Conservation (phyloP, 495 filamentous ascomycete genomes). For the Penicillium cataractarum region DNA sequence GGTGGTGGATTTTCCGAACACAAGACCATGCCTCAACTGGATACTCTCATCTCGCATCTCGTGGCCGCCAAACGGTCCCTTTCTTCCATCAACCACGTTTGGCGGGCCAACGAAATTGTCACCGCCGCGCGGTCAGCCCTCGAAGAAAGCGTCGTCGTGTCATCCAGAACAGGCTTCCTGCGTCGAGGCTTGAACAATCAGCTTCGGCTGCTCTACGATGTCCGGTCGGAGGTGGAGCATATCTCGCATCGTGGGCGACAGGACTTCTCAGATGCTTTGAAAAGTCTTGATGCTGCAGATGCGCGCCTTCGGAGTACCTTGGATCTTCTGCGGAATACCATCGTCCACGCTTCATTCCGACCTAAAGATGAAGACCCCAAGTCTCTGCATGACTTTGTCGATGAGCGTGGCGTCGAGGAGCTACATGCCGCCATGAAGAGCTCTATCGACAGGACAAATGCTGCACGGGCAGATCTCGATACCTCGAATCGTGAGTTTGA, state of each 20-base stretch:
- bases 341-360: conserved; percentile 74
- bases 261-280: conserved; percentile 67
- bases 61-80: conserved; percentile 89
- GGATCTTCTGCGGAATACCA: conserved; percentile 66
- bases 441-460: conserved; percentile 62
- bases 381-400: conserved; percentile 86
- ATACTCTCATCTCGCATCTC: conserved; percentile 78
- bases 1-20: background rate
- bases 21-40: conserved; percentile 45
- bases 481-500: conserved; percentile 51
- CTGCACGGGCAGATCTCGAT: conserved; percentile 58
- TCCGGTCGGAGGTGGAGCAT: conserved; percentile 64
- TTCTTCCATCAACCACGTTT: conserved; percentile 80
- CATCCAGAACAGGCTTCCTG: conserved; percentile 77
- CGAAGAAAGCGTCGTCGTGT: conserved; percentile 78
- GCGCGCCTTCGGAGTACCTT: conserved; percentile 71
- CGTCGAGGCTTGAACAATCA: conserved; percentile 74
- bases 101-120: conserved; percentile 86
- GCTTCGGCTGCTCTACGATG: conserved; percentile 64
- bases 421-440: conserved; percentile 67
- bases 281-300: conserved; percentile 74
- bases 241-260: conserved; percentile 53
- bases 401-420: conserved; percentile 74
- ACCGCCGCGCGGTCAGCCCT: conserved; percentile 72
- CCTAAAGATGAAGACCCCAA: conserved; percentile 67